A percentile compares a stretch with the other conserved stretches of the same genome.
Conservation (phyloP, 495 filamentous ascomycete species). For the Neurospora terricola region DNA sequence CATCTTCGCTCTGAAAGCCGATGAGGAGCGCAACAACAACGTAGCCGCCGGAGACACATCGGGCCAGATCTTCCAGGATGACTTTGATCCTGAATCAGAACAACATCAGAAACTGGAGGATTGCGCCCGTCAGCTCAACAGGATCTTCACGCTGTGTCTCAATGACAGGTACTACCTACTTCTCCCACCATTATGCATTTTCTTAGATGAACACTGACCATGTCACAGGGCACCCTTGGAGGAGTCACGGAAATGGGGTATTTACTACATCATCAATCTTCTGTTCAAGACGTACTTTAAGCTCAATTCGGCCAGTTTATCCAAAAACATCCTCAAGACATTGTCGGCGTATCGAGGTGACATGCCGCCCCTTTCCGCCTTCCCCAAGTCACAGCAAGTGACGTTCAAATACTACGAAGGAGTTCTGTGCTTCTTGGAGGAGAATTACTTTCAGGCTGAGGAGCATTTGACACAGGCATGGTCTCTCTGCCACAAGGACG, state of each 20-base stretch:
- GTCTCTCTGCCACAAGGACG: constrained; percentile 59
- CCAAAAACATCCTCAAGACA: constrained; percentile 79
- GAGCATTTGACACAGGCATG: constrained; percentile 68
- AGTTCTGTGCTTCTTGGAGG: constrained; percentile 80
- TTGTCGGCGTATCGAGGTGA: constrained; percentile 67
- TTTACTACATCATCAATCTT: constrained; percentile 85
- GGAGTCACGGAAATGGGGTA: constrained; percentile 92
- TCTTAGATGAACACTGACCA: constrained; percentile 2
- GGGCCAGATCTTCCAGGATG: constrained; percentile 55
- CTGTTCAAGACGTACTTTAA: constrained; percentile 98
- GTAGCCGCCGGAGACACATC: constrained; percentile 35
- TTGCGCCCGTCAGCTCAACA: constrained; percentile 75
- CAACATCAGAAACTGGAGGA: constrained; percentile 80
- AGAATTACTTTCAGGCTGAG: constrained; percentile 83
- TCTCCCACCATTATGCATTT: background rate
- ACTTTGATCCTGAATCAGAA: constrained; percentile 58
- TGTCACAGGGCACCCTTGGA: constrained; percentile 62
- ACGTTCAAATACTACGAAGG: constrained; percentile 95
- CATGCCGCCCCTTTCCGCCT: constrained; percentile 61
- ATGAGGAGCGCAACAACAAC: constrained; percentile 47
- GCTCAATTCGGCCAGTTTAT: constrained; percentile 77
- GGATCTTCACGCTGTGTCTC: constrained; percentile 79
- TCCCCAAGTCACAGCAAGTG: constrained; percentile 84
- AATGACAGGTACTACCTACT: constrained; percentile 61
- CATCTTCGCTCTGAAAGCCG: constrained; percentile 79